These are phyloP conservation scores for Pythium insidiosum DNA, from an alignment of 352 stramenopile species.

Conservation along the genomic window DNA sequence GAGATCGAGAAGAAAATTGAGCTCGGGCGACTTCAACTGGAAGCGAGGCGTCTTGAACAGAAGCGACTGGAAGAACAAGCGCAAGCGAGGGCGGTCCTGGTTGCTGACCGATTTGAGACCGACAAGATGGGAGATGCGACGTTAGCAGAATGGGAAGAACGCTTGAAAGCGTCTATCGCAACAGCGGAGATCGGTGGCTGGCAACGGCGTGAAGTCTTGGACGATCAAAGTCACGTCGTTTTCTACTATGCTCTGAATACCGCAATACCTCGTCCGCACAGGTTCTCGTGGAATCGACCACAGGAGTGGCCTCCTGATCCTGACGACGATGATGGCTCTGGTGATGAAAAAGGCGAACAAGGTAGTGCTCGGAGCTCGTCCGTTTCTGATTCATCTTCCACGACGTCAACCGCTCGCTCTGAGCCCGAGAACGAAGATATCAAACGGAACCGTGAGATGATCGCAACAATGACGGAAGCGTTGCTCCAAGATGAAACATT, in stretches of 20 bases:
- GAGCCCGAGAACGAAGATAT: constrained; percentile 8
- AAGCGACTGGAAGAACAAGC: constrained; percentile 48
- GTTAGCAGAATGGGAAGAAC: constrained; percentile 37
- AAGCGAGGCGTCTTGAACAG: constrained; percentile 57
- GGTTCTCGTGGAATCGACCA: constrained; percentile 46
- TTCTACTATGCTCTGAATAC: constrained; percentile 68
- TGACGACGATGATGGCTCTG: constrained; percentile 9
- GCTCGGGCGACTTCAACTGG: constrained; percentile 34
- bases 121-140: constrained; percentile 13
- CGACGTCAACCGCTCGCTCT: constrained; percentile 1
- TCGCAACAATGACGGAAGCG: constrained; percentile 22
- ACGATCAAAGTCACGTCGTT: constrained; percentile 35
- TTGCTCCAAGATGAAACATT: constrained; percentile 60
- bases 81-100: constrained; percentile 22
- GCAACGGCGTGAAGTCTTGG: constrained; percentile 47
- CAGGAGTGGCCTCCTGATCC: constrained; percentile 26
- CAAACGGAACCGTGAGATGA: constrained; percentile 17
- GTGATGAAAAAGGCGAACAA: too few species aligned
- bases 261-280: constrained; percentile 23
- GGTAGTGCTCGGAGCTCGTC: too few species aligned
- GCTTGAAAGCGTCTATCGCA: constrained; percentile 34
- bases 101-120: constrained; percentile 16
- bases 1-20: constrained; percentile 68
- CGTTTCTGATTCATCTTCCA: too few species aligned
- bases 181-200: constrained; percentile 40